These are phyloP conservation scores for Xylaria longipes DNA, from an alignment of 495 filamentous ascomycete species.

Conservation along the genomic window DNA sequence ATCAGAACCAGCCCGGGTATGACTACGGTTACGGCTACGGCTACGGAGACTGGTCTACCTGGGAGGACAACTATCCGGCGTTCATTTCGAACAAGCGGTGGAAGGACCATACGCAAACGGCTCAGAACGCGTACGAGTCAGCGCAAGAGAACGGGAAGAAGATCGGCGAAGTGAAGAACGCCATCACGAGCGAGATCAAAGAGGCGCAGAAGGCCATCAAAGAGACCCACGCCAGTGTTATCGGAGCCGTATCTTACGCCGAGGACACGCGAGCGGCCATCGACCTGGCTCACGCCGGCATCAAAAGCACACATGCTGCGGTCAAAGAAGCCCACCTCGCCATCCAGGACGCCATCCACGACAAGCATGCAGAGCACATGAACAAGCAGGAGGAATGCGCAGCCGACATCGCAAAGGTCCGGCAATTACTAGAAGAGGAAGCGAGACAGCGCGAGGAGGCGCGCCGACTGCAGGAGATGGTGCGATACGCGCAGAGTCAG, in stretches of 20 bases:
- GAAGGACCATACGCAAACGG: conserved; percentile 9
- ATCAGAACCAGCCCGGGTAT: background rate
- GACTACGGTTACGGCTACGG: conserved; percentile 7
- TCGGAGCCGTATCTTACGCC: background rate
- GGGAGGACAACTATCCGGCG: conserved; percentile 15
- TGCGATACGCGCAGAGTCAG: conserved; percentile 36
- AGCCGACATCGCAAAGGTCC: conserved; percentile 34
- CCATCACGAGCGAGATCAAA: conserved; percentile 23
- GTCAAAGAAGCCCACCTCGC: conserved; percentile 19
- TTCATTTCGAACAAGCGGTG: conserved; percentile 13
- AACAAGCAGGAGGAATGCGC: conserved; percentile 34
- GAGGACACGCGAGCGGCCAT: conserved; percentile 27
- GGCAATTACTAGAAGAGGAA: conserved; percentile 35
- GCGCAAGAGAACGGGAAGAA: conserved; percentile 31
- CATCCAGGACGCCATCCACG: conserved; percentile 30
- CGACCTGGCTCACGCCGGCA: conserved; percentile 27
- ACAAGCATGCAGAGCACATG: conserved; percentile 29
- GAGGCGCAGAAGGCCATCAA: conserved; percentile 31
- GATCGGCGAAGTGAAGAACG: conserved; percentile 31
- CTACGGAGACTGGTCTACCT: conserved; percentile 13
- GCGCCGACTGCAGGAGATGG: conserved; percentile 29
- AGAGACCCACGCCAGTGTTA: conserved; percentile 29
- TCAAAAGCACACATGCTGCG: conserved; percentile 21
- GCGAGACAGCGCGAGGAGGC: conserved; percentile 34
- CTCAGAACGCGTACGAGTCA: conserved; percentile 12